Evolutionary conservation across 106 monocot genomes (phyloP), one percentile per base, ranked within the genome.

Genomic region (Dendrobium chrysotoxum): DNA sequence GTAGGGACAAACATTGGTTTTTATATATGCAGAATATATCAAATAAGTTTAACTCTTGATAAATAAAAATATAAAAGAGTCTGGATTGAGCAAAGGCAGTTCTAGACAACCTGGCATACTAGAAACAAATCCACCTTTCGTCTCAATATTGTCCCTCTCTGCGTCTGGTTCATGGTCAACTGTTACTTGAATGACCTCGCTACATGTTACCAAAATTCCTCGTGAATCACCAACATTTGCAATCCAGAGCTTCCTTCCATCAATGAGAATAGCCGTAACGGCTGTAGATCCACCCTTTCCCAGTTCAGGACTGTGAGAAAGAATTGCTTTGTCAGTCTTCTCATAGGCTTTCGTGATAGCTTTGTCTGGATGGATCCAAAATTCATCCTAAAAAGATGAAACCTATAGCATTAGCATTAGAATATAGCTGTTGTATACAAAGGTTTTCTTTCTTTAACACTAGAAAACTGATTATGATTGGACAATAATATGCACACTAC

Each of bases 241-340:
- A 64, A 96, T 80, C 89, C 91, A 96, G 53, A 96, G 83, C 75
- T 88, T 83, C 4, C 44, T 79, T 0, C 90, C 90, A 53, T 93
- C 81, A 17, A 91, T 58, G 7, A 93, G 80, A 73, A 96, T 92
- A 15, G 93, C 96, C 66, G 96, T 96, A 54, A 96, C 96, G 67
- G 96, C 96, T 38, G 96, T 96, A 30, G 93, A 96, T 15, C 96
- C 96, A 65, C 96, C 96, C 50, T 85, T 77, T 53, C 93, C 91
- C 77, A 96, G 55, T 50, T 88, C 90, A 72, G 84, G 88, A 82
- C 78, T 85, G 66, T 96, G 90, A 12, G 91, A 85, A 54, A 96
- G 88, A 72, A 96, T 93, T 3, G 90, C 82, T 68, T 93, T 84
- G 83, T 96, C 96, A 50, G 93, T 96, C 53, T 90, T 93, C 66